phyloP scores from a whole-genome alignment of 2,329 filamentous ascomycete genomes.

The Paraphoma sp. region DNA sequence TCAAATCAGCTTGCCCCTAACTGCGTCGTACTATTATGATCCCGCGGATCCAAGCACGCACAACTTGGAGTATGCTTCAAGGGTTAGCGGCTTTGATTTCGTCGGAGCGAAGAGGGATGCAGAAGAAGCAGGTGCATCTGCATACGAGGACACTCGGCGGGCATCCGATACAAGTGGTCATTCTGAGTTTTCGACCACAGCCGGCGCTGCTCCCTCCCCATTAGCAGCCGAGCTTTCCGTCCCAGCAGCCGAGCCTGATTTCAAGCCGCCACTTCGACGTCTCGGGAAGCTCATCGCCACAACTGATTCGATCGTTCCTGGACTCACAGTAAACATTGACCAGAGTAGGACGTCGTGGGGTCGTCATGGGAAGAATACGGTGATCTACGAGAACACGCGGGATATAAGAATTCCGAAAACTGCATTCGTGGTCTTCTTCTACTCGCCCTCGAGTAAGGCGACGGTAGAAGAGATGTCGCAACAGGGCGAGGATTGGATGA shows the following conservation, averaged over 20 bases:
- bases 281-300: constrained; percentile 73
- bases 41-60: constrained; percentile 53
- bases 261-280: constrained; percentile 49
- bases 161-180: constrained; percentile 28
- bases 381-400: constrained; percentile 65
- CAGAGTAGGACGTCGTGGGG: constrained; percentile 79
- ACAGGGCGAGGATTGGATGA: constrained; percentile 61
- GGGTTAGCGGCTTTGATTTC: constrained; percentile 55
- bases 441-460: constrained; percentile 70
- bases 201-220: constrained; percentile 20
- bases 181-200: constrained; percentile 17
- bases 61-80: constrained; percentile 54
- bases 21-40: constrained; percentile 54
- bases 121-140: constrained; percentile 21
- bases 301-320: constrained; percentile 68
- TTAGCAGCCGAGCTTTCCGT: constrained; percentile 27
- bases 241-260: constrained; percentile 32
- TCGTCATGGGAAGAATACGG: constrained; percentile 71
- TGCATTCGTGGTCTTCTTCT: constrained; percentile 73
- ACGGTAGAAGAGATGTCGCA: constrained; percentile 52
- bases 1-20: constrained; percentile 52
- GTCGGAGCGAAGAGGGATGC: constrained; percentile 25
- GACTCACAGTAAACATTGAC: constrained; percentile 68
- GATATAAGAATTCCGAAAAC: constrained; percentile 82
- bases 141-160: constrained; percentile 37